phyloP scores from a whole-genome alignment of 148 eudicot species.

The Vaccinium vitisidaea region DNA sequence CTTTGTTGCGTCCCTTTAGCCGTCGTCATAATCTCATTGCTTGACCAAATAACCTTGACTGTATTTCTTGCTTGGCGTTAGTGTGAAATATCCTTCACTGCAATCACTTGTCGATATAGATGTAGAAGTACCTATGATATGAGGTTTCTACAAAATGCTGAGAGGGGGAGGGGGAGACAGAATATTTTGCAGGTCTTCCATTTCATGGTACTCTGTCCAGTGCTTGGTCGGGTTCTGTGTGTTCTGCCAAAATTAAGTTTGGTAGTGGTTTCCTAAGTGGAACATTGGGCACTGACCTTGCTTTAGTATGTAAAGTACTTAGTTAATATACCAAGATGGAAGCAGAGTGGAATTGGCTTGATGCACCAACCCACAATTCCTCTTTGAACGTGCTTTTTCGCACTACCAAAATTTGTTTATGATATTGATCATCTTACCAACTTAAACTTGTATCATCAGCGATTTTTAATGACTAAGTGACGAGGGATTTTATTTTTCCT shows the following conservation, averaged over 20 bases:
- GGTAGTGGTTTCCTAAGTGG: not conserved
- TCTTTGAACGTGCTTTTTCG: not conserved
- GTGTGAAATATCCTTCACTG: not conserved
- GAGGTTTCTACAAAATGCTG: constrained; percentile 1
- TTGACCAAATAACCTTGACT: not conserved
- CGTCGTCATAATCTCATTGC: not conserved
- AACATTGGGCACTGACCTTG: not conserved
- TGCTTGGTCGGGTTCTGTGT: not conserved
- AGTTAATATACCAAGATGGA: not conserved
- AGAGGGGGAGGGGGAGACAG: not conserved
- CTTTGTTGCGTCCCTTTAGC: not conserved
- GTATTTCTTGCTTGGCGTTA: not conserved
- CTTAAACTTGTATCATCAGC: not conserved
- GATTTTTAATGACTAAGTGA: not conserved
- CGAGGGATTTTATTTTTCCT: not conserved
- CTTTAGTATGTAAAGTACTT: not conserved
- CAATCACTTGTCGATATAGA: not conserved
- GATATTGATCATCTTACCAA: not conserved
- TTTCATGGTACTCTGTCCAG: not conserved
- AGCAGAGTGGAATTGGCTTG: not conserved
- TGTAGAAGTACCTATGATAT: not conserved
- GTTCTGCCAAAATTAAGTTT: not conserved
- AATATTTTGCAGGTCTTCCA: not conserved
- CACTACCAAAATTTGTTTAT: not conserved
- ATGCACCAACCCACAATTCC: constrained; percentile 5